Evolutionary conservation across 2,329 filamentous ascomycete genomes (phyloP).

Genomic region (Emmonsiellopsis sp.): DNA sequence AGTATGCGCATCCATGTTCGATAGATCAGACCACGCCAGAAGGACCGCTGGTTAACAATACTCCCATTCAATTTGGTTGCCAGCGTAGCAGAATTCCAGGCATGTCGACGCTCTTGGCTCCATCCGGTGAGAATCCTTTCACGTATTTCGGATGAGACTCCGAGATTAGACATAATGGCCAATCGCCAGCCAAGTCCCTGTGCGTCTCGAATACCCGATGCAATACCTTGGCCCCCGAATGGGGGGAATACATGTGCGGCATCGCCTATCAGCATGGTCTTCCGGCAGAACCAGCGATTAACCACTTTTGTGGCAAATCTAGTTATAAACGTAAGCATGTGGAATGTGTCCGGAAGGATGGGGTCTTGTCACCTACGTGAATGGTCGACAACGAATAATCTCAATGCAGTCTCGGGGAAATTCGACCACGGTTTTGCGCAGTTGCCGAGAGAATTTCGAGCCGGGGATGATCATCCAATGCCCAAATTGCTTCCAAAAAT

Average conservation of each 20-base stretch:
- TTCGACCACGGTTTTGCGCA: conserved; percentile 2
- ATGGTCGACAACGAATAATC: conserved; percentile 17
- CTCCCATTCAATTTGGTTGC: background rate
- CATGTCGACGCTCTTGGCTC: background rate
- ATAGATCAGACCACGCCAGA: background rate
- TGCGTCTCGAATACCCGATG: background rate
- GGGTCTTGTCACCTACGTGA: conserved; percentile 17
- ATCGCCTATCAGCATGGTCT: conserved; percentile 14
- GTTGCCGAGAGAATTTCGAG: background rate
- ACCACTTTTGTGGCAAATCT: background rate
- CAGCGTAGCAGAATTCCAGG: background rate
- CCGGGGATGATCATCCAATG: background rate
- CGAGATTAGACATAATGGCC: background rate
- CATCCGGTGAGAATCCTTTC: background rate
- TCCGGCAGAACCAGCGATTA: background rate
- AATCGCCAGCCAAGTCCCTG: background rate
- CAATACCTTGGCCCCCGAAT: conserved; percentile 14
- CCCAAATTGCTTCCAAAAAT: conserved; percentile 9
- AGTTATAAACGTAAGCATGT: conserved; percentile 3
- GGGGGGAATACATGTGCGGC: conserved; percentile 22
- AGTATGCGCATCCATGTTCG: background rate
- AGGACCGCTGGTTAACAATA: background rate
- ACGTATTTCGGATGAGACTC: background rate
- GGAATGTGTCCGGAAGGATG: conserved; percentile 13
- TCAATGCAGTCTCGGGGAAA: conserved; percentile 19